phyloP scores from a whole-genome alignment of 805 yeast genomes.

The Candida xyloterini region DNA sequence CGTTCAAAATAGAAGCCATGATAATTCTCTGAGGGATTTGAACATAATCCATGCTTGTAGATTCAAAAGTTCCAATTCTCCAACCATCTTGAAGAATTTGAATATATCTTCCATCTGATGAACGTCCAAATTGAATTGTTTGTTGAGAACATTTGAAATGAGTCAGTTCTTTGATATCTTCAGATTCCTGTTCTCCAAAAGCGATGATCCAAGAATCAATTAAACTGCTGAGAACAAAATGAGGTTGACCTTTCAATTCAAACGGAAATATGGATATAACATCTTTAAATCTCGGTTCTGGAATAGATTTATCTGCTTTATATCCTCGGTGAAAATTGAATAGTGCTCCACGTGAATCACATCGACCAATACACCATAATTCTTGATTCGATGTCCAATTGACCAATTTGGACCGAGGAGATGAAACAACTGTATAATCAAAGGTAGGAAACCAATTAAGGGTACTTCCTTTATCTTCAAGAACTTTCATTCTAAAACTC shows the following conservation, averaged over 20 bases:
- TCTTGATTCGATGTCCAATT: conserved; percentile 25
- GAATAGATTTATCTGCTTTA: conserved; percentile 20
- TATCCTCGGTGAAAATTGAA: conserved; percentile 26
- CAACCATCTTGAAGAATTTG: conserved; percentile 23
- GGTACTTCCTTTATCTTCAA: conserved; percentile 20
- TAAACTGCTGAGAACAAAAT: conserved; percentile 16
- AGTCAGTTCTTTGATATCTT: conserved; percentile 11
- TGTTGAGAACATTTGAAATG: conserved; percentile 11
- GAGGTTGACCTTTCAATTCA: conserved; percentile 4
- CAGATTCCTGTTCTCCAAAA: conserved; percentile 9
- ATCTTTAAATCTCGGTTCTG: conserved; percentile 14
- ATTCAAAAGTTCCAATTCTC: conserved; percentile 22
- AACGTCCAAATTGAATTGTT: conserved; percentile 15
- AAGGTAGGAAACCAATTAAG: conserved; percentile 28
- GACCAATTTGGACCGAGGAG: conserved; percentile 17
- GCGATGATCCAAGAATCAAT: conserved; percentile 13
- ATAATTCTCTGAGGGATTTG: conserved; percentile 17
- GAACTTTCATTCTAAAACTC: conserved; percentile 17
- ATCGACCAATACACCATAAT: conserved; percentile 31
- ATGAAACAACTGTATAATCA: conserved; percentile 22
- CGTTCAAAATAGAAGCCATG: conserved; percentile 13
- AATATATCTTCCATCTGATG: conserved; percentile 12
- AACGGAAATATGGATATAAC: conserved; percentile 15
- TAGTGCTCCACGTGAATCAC: conserved; percentile 24
- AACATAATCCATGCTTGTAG: conserved; percentile 3